Conservation (phyloP, 306 rosid genomes). For the Citrullus mucosospermus region DNA sequence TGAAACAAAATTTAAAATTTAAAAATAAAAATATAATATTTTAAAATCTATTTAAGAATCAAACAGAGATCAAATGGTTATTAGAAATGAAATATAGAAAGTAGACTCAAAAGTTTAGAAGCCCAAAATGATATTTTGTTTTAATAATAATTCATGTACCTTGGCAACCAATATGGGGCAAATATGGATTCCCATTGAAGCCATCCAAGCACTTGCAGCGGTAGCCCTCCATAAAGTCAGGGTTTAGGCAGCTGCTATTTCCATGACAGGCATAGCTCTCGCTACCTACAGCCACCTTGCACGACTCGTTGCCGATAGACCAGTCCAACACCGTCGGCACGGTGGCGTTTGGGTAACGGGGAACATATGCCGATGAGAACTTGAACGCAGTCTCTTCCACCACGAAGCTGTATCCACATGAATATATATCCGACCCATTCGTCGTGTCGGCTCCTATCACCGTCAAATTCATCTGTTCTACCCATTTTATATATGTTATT, state of each 20-base stretch:
- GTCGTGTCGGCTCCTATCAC: not conserved
- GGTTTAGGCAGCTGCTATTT: conserved; percentile 1
- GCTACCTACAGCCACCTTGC: not conserved
- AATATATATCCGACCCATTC: not conserved
- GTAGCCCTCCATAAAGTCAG: not conserved
- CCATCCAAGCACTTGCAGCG: conserved; percentile 16
- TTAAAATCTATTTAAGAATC: no score
- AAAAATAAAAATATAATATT: no score
- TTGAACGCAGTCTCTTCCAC: conserved; percentile 7
- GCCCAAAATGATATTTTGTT: no score
- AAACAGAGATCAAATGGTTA: no score
- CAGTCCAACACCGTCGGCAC: conserved; percentile 13
- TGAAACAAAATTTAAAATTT: no score
- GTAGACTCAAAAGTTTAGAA: no score
- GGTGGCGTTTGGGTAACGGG: not conserved
- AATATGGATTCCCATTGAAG: conserved; percentile 18
- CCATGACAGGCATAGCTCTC: not conserved
- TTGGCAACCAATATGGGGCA: conserved; percentile 9
- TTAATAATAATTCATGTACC: not conserved
- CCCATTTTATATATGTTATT: no score
- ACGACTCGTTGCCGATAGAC: conserved; percentile 5
- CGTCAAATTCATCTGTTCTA: not conserved
- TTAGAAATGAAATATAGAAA: no score
- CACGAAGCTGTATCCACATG: conserved; percentile 15
- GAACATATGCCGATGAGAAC: not conserved